Conservation (phyloP, 768 basidiomycete genomes). For the Boletus rufocinnamomeus region DNA sequence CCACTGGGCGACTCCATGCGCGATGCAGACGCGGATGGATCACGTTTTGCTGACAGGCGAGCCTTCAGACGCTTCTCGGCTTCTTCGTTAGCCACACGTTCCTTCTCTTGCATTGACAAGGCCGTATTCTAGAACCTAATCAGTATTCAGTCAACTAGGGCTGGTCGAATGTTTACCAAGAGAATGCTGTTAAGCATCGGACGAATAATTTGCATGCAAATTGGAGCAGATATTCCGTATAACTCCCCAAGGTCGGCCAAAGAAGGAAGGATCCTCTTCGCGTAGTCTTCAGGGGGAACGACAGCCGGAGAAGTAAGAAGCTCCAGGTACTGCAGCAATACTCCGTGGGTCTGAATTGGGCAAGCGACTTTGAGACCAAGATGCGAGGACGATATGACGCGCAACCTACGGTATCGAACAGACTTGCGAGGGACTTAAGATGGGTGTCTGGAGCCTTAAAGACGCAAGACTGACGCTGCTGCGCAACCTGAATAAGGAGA, state of each 20-base stretch:
- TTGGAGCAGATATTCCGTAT: constrained; percentile 80
- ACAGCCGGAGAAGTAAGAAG: constrained; percentile 75
- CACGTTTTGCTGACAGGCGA: constrained; percentile 70
- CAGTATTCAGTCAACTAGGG: constrained; percentile 8
- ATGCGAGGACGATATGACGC: constrained; percentile 15
- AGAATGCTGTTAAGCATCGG: constrained; percentile 71
- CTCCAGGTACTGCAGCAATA: constrained; percentile 90
- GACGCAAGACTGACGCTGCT: constrained; percentile 86
- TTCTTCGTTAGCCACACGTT: constrained; percentile 68
- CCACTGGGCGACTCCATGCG: constrained; percentile 65
- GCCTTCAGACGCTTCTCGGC: constrained; percentile 82
- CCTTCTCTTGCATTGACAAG: constrained; percentile 65
- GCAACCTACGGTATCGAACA: constrained; percentile 83
- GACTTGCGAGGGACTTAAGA: constrained; percentile 80
- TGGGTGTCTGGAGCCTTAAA: constrained; percentile 73
- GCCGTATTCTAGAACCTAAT: constrained; percentile 51
- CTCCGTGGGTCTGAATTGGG: constrained; percentile 76
- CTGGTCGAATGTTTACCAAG: constrained; percentile 45
- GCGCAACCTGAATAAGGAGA: constrained; percentile 87
- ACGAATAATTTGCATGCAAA: constrained; percentile 93
- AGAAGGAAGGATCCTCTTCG: constrained; percentile 70
- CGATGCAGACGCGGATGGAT: constrained; percentile 55
- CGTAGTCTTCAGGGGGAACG: constrained; percentile 70
- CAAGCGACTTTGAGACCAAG: constrained; percentile 25
- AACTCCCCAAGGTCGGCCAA: constrained; percentile 68